These are phyloP conservation scores for Rhodomyrtus psidioides DNA, from an alignment of 441 rosid genomes.

Conservation along the genomic window DNA sequence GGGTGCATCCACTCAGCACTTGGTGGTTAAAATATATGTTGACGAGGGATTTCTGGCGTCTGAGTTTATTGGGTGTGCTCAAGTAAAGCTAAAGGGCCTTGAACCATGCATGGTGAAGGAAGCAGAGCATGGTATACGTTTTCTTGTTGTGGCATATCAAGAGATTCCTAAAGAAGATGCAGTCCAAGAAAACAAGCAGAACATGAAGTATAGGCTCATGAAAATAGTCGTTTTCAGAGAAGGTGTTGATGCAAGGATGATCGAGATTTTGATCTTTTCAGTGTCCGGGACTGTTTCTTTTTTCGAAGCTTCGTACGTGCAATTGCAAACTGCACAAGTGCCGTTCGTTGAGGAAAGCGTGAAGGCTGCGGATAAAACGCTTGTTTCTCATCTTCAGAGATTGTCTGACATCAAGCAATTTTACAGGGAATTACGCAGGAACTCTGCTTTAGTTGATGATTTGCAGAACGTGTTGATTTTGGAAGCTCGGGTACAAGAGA, in stretches of 20 bases:
- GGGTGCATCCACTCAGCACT: constrained; percentile 74
- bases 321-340: constrained; percentile 71
- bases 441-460: constrained; percentile 32
- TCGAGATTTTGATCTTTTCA: constrained; percentile 49
- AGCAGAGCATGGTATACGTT: too few species aligned
- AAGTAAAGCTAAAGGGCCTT: constrained; percentile 51
- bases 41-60: constrained; percentile 87
- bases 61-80: constrained; percentile 83
- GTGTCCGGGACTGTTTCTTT: constrained; percentile 60
- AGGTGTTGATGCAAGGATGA: constrained; percentile 21
- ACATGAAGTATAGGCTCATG: too few species aligned
- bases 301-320: constrained; percentile 82
- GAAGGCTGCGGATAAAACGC: constrained; percentile 56
- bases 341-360: constrained; percentile 60
- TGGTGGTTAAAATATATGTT: constrained; percentile 69
- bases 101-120: constrained; percentile 92
- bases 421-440: constrained; percentile 33
- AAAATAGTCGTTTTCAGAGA: too few species aligned
- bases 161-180: too few species aligned
- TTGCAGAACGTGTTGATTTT: constrained; percentile 58
- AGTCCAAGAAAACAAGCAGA: too few species aligned
- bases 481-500: constrained; percentile 77
- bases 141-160: too few species aligned
- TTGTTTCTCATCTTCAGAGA: constrained; percentile 59
- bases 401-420: constrained; percentile 61